phyloP scores from a whole-genome alignment of 306 rosid genomes.

The Acacia acuminata region DNA sequence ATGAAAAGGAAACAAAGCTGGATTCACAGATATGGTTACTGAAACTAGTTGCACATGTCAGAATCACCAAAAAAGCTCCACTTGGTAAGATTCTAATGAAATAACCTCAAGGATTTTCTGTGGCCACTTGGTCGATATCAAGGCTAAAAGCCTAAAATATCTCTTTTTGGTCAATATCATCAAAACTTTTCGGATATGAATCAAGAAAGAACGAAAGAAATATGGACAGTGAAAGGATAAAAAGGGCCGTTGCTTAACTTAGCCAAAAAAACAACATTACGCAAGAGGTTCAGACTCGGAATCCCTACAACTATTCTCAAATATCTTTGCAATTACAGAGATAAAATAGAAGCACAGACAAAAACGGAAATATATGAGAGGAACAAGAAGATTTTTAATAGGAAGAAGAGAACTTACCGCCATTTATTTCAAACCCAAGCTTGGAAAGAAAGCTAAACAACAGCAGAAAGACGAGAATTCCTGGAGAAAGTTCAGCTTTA shows the following conservation, averaged over 20 bases:
- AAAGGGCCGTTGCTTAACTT: background rate
- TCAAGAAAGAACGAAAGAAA: background rate
- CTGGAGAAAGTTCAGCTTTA: constrained; percentile 19
- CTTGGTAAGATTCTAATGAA: constrained; percentile 18
- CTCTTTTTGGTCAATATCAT: constrained; percentile 41
- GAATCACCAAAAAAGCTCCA: constrained; percentile 6
- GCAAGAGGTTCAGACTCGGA: constrained; percentile 27
- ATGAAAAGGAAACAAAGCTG: constrained; percentile 21
- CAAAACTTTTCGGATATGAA: constrained; percentile 29
- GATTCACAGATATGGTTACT: constrained; percentile 30
- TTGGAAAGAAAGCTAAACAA: constrained; percentile 36
- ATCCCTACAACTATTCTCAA: background rate
- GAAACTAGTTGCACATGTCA: background rate
- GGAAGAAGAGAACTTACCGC: constrained; percentile 51
- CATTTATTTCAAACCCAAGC: constrained; percentile 56
- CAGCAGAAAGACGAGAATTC: constrained; percentile 25
- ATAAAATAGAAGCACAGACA: constrained; percentile 7
- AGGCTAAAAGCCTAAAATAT: constrained; percentile 27
- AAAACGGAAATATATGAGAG: background rate
- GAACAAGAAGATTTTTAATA: background rate
- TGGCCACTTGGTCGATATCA: constrained; percentile 16
- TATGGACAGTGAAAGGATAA: constrained; percentile 5
- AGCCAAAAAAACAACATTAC: constrained; percentile 27
- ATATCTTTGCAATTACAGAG: constrained; percentile 36
- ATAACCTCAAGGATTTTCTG: constrained; percentile 15